Conservation (phyloP, 805 yeast genomes). For the Ogataea salicorniae region DNA sequence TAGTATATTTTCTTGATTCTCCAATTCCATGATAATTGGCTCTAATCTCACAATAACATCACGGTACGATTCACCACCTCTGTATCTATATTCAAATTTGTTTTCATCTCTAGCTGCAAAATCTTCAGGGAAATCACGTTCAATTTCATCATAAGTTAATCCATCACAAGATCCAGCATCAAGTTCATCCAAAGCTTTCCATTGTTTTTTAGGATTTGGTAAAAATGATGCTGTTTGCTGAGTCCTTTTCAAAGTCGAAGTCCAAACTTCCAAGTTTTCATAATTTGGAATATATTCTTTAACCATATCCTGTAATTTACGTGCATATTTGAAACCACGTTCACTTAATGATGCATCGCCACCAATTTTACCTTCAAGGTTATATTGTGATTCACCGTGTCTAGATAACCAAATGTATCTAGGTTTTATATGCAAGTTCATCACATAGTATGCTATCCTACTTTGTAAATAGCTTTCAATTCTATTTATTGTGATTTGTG, state of each 20-base stretch:
- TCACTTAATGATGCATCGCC: slow-evolving; percentile 86
- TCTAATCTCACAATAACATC: slow-evolving; percentile 93
- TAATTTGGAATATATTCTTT: slow-evolving; percentile 56
- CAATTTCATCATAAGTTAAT: slow-evolving; percentile 91
- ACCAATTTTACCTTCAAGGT: slow-evolving; percentile 91
- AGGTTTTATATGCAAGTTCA: slow-evolving; percentile 92
- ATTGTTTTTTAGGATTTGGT: slow-evolving; percentile 76
- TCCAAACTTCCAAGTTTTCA: slow-evolving; percentile 84
- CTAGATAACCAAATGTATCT: slow-evolving; percentile 90
- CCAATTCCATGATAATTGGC: slow-evolving; percentile 97
- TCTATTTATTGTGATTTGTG: slow-evolving; percentile 82
- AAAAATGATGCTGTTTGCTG: slow-evolving; percentile 85
- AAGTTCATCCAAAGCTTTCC: slow-evolving; percentile 96
- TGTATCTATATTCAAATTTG: slow-evolving; percentile 90
- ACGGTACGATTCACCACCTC: slow-evolving; percentile 96
- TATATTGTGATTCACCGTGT: slow-evolving; percentile 92
- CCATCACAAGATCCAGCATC: slow-evolving; percentile 99
- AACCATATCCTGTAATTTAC: slow-evolving; percentile 73
- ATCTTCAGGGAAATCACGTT: slow-evolving; percentile 81
- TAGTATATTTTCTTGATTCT: slow-evolving; percentile 91
- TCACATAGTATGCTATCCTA: slow-evolving; percentile 89
- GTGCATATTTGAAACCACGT: slow-evolving; percentile 80
- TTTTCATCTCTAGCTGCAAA: slow-evolving; percentile 93
- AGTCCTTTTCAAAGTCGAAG: slow-evolving; percentile 85
- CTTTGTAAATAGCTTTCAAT: slow-evolving; percentile 87